These are phyloP conservation scores for Sutorius australiensis DNA, from an alignment of 768 basidiomycete species.

Conservation along the genomic window DNA sequence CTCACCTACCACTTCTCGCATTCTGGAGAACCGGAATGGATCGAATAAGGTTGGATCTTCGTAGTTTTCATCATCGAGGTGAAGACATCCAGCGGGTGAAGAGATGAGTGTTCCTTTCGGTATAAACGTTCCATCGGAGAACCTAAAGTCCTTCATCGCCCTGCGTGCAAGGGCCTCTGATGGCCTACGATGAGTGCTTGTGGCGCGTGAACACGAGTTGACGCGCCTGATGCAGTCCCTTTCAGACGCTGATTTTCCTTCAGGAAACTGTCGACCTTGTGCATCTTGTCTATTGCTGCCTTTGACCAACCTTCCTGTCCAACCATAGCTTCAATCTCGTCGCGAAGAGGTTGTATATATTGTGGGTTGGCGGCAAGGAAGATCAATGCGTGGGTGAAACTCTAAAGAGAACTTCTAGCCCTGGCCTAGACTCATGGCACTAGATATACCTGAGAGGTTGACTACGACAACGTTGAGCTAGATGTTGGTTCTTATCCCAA, in stretches of 20 bases:
- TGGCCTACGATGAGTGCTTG: background rate
- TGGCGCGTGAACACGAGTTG: too few relatives aligned
- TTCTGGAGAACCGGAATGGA: conserved; percentile 39
- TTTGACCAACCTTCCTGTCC: conserved; percentile 30
- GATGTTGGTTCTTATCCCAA: background rate
- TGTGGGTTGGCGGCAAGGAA: conserved; percentile 36
- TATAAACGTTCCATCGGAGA: conserved; percentile 38
- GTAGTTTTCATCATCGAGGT: conserved; percentile 25
- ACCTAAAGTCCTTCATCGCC: conserved; percentile 31
- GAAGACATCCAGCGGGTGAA: conserved; percentile 19
- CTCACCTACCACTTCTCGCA: background rate
- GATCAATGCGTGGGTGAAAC: conserved; percentile 33
- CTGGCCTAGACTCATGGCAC: background rate
- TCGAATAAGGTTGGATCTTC: conserved; percentile 38
- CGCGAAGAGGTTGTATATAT: conserved; percentile 33
- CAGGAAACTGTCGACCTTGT: conserved; percentile 40
- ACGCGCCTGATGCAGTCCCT: background rate
- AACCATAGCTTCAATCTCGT: conserved; percentile 35
- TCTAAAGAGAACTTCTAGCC: background rate
- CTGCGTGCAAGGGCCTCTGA: conserved; percentile 5
- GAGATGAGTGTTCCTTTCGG: conserved; percentile 32
- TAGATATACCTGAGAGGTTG: conserved; percentile 15
- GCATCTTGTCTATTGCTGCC: conserved; percentile 27
- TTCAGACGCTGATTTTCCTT: conserved; percentile 10
- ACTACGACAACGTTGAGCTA: conserved; percentile 6